phyloP scores from a whole-genome alignment of 2,329 filamentous ascomycete genomes.

The Arachnomyces sp. region DNA sequence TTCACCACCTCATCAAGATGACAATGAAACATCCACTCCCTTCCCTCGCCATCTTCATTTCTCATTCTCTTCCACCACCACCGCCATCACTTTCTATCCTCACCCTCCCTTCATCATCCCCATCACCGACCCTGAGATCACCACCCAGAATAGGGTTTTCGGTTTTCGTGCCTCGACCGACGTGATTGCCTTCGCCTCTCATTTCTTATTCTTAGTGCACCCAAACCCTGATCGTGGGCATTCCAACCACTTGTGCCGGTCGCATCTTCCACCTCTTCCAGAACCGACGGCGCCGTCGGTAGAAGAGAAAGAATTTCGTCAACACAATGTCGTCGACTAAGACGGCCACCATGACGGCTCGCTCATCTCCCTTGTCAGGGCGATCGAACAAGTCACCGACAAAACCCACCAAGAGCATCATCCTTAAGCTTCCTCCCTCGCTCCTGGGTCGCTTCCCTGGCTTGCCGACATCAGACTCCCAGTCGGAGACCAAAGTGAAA shows the following conservation, averaged over 20 bases:
- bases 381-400: conserved; percentile 25
- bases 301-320: neutral
- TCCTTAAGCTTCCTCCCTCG: conserved; percentile 32
- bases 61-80: conserved; percentile 15
- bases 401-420: conserved; percentile 25
- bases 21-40: conserved; percentile 23
- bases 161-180: too few species aligned
- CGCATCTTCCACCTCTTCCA: too few species aligned
- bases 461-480: conserved; percentile 8
- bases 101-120: conserved; percentile 14
- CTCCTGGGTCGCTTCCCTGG: conserved; percentile 28
- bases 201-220: conserved; percentile 7
- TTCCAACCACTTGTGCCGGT: conserved; percentile 3
- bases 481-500: conserved; percentile 14
- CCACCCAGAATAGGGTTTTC: too few species aligned
- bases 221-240: conserved; percentile 3
- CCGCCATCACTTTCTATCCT: conserved; percentile 15
- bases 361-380: conserved; percentile 22
- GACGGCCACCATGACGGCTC: conserved; percentile 20
- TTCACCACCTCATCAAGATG: conserved; percentile 10
- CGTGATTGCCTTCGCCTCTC: too few species aligned
- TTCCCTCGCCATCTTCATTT: conserved; percentile 12
- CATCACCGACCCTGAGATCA: conserved; percentile 5
- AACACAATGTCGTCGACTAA: conserved; percentile 6
- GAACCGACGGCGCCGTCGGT: neutral